Conservation (phyloP, 352 stramenopile genomes). For the Pythium oligandrum region DNA sequence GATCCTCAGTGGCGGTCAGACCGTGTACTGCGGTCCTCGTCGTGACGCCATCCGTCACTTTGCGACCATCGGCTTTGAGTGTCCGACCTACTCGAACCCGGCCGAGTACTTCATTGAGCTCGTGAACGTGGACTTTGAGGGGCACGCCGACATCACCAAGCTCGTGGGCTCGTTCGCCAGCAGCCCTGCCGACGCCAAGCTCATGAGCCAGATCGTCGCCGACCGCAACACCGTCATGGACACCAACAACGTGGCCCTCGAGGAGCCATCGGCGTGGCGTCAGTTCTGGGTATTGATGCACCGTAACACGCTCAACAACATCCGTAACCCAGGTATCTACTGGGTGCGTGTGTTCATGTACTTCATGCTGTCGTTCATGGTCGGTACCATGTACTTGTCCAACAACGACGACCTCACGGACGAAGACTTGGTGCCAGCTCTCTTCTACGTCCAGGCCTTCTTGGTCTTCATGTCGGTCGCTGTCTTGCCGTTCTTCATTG, state of each 20-base stretch:
- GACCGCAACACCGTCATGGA: not conserved
- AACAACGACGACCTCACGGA: conserved; percentile 37
- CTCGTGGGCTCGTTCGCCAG: conserved; percentile 1
- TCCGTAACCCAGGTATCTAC: conserved; percentile 64
- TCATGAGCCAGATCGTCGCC: not conserved
- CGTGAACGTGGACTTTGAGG: too few species aligned
- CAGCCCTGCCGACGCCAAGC: not conserved
- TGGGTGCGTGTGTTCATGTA: conserved; percentile 72
- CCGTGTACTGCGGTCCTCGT: too few species aligned
- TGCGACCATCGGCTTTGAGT: too few species aligned
- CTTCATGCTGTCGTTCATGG: conserved; percentile 64
- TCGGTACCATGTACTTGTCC: conserved; percentile 67
- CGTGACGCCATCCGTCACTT: too few species aligned
- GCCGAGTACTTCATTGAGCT: too few species aligned
- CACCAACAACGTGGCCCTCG: not conserved
- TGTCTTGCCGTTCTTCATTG: conserved; percentile 83
- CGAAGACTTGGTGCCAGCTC: conserved; percentile 39
- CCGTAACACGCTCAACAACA: conserved; percentile 58
- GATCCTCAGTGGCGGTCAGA: too few species aligned
- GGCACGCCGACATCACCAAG: too few species aligned
- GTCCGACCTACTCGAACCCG: too few species aligned
- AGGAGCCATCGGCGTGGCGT: conserved; percentile 20
- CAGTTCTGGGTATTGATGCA: conserved; percentile 50
- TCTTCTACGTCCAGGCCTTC: conserved; percentile 88
- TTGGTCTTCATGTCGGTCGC: conserved; percentile 88